Base-by-base conservation (phyloP, 2,329 filamentous ascomycete genomes). In the Penicillium nordicum region DNA sequence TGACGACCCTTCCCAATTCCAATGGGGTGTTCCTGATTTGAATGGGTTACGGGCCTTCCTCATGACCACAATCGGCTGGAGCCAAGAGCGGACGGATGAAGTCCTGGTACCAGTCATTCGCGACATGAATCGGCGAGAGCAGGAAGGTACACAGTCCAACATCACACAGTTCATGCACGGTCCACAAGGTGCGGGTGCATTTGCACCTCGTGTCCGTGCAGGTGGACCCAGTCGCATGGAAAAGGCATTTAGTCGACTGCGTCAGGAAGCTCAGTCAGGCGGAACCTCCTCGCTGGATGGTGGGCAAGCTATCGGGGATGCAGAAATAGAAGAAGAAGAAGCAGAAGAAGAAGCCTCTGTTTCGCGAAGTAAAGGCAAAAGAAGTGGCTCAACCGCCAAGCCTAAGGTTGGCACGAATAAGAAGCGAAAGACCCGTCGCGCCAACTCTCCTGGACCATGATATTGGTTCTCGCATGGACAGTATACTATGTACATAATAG, bases 11-110 rank as follows among this genome's bases (percentile, higher is more conserved):
- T 88, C 94, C 64, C 77, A 80, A 0, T 99, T 99, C 69, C 89
- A 94, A 71, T 99, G 95, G 94, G 94, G 94, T 30, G 89, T 97
- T 0, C 94, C 94, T 0, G 93, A 99, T 69, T 81, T 99, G 0
- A 90, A 94, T 58, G 90, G 90, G 0, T 77, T 99, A 59, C 80
- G 95, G 7, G 80, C 82, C 27, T 99, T 94, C 67, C 79, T 99
- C 37, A 96, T 95, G 89, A 79, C 84, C 1, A 97, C 93, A 2
- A 90, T 99, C 64, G 94, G 94, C 0, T 99, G 94, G 94, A 86
- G 82, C 53, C 87, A 89, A 71, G 93, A 97, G 73, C 82, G 92
- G 8, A 97, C 93, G 0, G 94, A 99, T 68, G 94, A 99, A 73
- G 89, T 99, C 2, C 83, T 99, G 1, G 90, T 99, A 1, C 94